Base-by-base conservation (phyloP, 2,329 filamentous ascomycete species). In the Arthrobotrys musiformis region DNA sequence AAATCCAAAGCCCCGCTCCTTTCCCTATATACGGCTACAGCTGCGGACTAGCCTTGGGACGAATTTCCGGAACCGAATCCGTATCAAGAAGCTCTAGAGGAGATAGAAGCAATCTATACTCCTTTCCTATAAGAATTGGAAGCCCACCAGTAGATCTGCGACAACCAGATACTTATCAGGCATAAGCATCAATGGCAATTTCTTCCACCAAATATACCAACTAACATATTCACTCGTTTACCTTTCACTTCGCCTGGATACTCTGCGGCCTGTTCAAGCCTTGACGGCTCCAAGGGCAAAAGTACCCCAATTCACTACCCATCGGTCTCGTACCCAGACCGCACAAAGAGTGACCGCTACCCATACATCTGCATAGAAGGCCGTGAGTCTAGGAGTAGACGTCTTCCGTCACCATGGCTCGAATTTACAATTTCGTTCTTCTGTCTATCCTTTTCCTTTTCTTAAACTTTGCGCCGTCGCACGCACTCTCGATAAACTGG, bases 171-270 rank as follows among this genome's bases (percentile, higher is more conserved):
- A 70, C 52, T 52, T 52, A 61, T 70, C 66, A 40, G 66, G 66
- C 44, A 70, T 52, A 61, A 35, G 28, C 9, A 50, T 48, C n/a
- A 24, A 44, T 67, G 48, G 17, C 7, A 22, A 19, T 40, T 37
- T 40, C 35, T 44, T 1, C 46, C 17, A 40, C 17, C 13, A 62
- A 46, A 33, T 24, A 61, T 22, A 52, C 54, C 44, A 62, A 70
- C 54, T 54, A 22, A 40, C 33, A 50, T 60, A 26, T 69, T 62
- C 66, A 70, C n/a, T 70, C 66, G 24, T 70, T n/a, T 70, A 44
- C 24, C 9, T 9, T 40, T 52, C 26, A 24, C 24, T 56, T 70
- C 30, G 22, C 17, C 24, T 61, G 13, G 8, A 30, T 2, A 33
- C 15, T 24, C 24, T 15, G 13, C 24, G 9, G 33, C 33, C 54